Conservation (phyloP, 768 basidiomycete species). For the Vararia minispora region DNA sequence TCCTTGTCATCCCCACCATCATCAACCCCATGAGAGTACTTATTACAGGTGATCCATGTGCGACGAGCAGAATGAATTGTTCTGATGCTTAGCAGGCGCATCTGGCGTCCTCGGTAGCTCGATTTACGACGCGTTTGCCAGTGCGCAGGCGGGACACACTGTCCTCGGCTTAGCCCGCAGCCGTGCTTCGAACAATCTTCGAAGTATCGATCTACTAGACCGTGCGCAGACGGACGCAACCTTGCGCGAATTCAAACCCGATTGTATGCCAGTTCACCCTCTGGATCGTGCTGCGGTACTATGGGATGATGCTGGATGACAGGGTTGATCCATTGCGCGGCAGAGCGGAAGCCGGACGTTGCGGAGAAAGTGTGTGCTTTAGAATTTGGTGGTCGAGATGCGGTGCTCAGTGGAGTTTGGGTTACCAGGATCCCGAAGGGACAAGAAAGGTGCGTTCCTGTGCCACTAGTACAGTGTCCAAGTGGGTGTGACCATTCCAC, state of each 20-base stretch:
- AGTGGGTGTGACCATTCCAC: slow-evolving; percentile 1
- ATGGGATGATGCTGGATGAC: slow-evolving; percentile 4
- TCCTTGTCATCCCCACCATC: no score
- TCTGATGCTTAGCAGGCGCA: slow-evolving; percentile 47
- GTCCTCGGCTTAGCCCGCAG: slow-evolving; percentile 68
- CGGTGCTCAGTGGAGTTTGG: neutral
- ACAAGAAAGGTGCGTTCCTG: slow-evolving; percentile 40
- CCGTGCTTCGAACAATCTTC: slow-evolving; percentile 40
- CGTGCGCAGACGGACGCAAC: slow-evolving; percentile 37
- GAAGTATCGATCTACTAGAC: slow-evolving; percentile 62
- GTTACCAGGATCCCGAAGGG: slow-evolving; percentile 50
- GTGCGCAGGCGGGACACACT: slow-evolving; percentile 23
- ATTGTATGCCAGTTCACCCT: slow-evolving; percentile 34
- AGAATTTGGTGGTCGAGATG: slow-evolving; percentile 1
- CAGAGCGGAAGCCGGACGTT: slow-evolving; percentile 86
- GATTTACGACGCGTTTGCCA: slow-evolving; percentile 53
- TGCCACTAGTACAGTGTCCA: neutral
- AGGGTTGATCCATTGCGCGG: slow-evolving; percentile 94
- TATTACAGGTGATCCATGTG: slow-evolving; percentile 34
- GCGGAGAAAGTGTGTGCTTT: slow-evolving; percentile 66
- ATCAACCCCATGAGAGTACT: slow-evolving; percentile 42
- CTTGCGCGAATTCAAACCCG: slow-evolving; percentile 48
- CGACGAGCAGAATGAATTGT: neutral
- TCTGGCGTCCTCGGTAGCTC: slow-evolving; percentile 86
- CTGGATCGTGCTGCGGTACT: neutral